phyloP scores from a whole-genome alignment of 2,329 filamentous ascomycete species.

The Rachicladosporium sp. region DNA sequence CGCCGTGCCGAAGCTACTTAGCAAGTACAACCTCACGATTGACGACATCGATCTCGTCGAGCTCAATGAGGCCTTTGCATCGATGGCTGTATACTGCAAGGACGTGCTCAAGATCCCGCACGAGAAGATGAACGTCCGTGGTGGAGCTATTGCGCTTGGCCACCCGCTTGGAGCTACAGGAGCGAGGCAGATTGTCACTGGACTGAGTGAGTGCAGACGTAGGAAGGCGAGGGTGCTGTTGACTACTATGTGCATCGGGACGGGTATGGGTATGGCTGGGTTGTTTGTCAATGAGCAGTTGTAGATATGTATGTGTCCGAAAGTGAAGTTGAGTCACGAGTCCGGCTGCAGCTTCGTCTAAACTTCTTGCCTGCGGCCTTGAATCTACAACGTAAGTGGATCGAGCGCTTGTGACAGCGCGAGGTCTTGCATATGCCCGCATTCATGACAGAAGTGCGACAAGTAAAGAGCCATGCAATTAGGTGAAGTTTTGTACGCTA shows the following conservation, averaged over 20 bases:
- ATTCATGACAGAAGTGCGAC: too few relatives aligned
- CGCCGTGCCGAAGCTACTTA: conserved; percentile 68
- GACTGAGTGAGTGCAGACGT: conserved; percentile 30
- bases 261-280: conserved; percentile 55
- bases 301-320: conserved; percentile 9
- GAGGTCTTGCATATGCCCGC: too few relatives aligned
- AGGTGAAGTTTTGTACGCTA: too few relatives aligned
- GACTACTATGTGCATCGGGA: conserved; percentile 78
- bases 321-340: too few relatives aligned
- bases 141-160: conserved; percentile 67
- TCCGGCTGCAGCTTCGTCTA: too few relatives aligned
- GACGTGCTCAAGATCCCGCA: conserved; percentile 51
- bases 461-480: too few relatives aligned
- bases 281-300: conserved; percentile 53
- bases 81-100: conserved; percentile 87
- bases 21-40: conserved; percentile 63
- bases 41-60: conserved; percentile 83
- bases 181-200: conserved; percentile 73
- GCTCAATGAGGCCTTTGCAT: conserved; percentile 95
- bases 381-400: too few relatives aligned
- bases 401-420: too few relatives aligned
- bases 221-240: conserved; percentile 41
- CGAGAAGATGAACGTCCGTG: conserved; percentile 68
- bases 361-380: too few relatives aligned
- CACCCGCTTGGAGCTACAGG: conserved; percentile 74